These are phyloP conservation scores for Cyberlindnera mrakii DNA, from an alignment of 805 yeast genomes.

Conservation along the genomic window DNA sequence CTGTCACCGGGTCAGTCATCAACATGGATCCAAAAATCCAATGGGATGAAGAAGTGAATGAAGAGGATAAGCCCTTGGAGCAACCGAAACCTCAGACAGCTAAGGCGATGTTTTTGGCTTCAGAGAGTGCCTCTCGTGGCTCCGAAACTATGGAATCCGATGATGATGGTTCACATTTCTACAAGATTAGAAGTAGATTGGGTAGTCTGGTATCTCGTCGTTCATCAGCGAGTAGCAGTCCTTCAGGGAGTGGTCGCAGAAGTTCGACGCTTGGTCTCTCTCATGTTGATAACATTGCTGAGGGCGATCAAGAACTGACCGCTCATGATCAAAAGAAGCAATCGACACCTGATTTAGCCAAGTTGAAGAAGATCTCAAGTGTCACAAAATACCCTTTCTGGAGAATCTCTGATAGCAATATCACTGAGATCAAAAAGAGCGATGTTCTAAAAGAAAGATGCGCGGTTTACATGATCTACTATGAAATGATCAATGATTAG, in stretches of 20 bases:
- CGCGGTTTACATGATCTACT: constrained; percentile 83
- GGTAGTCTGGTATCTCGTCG: constrained; percentile 22
- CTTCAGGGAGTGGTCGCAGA: constrained; percentile 8
- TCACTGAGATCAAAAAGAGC: constrained; percentile 51
- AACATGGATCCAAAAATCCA: constrained; percentile 26
- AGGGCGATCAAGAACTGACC: constrained; percentile 2
- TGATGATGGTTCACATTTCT: constrained; percentile 15
- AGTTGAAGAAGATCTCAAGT: constrained; percentile 49
- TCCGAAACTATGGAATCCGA: constrained; percentile 13
- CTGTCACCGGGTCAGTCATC: constrained; percentile 20
- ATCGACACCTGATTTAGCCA: constrained; percentile 12
- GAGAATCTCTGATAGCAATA: constrained; percentile 76
- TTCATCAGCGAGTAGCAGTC: constrained; percentile 10
- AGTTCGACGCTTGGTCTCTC: constrained; percentile 4
- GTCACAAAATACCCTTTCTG: constrained; percentile 62
- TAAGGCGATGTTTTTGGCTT: not conserved
- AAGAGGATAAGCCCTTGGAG: constrained; percentile 3
- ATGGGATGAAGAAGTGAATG: constrained; percentile 12
- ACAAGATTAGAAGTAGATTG: constrained; percentile 19
- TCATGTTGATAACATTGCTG: constrained; percentile 2
- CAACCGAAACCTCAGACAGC: not conserved
- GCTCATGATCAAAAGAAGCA: not conserved
- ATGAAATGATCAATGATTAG: constrained; percentile 37
- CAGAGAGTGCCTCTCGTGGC: constrained; percentile 14
- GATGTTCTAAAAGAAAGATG: constrained; percentile 63